Evolutionary conservation across 805 yeast species (phyloP), one percentile per base, ranked within the genome.

Genomic region (Schizosaccharomyces cryophilus): DNA sequence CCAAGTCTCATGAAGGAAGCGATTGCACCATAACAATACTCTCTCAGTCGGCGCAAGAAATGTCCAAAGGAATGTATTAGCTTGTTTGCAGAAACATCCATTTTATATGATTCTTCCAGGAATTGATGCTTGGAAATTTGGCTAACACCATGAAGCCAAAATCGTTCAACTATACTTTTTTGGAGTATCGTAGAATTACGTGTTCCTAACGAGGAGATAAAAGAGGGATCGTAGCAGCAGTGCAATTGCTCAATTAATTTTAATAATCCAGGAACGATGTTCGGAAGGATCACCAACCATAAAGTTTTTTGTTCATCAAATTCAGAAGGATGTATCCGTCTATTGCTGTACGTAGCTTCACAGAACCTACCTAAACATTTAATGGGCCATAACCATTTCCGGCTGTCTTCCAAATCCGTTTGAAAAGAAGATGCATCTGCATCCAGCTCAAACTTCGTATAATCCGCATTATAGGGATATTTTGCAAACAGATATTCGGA

Each of bases 11-110:
- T 80, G 60, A 93, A 84, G 1, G 96, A 86, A 19, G 94, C 89
- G 42, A 93, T 77, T 0, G 96, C 87, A 64, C 90, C 73, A 69
- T 88, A 85, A 2, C 96, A 95, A 69, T 94, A 93, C 71, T 93
- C 98, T 65, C 98, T 79, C 0, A 98, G 93, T 68, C 94, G 93
- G 67, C 98, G 77, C 17, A 93, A 83, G 67, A 87, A 86, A 70
- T 93, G 96, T 19, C 98, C 99, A 15, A 93, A 95, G 15, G 95
- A 85, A 69, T 94, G 97, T 0, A 98, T 97, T 75, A 93, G 93
- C 72, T 93, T 98, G 65, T 97, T 78, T 62, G 93, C 73, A 0
- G 98, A 89, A 64, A 85, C 84, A 75, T 93, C 87, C 0, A 98
- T 97, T 69, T 85, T 87, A 62, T 87, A 95, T 67, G 83, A 88